These are phyloP conservation scores for Parsonsia alboflavescens DNA, from an alignment of 257 asterid genomes.

Conservation along the genomic window DNA sequence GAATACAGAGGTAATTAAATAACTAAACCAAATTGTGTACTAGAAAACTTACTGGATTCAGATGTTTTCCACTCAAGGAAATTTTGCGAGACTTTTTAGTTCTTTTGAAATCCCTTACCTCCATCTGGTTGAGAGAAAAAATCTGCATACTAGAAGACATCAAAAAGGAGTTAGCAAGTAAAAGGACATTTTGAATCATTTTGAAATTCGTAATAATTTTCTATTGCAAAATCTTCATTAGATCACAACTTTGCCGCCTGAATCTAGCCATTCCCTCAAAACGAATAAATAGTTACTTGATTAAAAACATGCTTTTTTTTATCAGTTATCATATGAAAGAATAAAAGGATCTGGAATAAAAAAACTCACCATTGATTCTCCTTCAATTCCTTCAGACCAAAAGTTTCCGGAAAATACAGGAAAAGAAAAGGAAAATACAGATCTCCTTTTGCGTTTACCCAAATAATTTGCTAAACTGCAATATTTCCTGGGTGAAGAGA, in stretches of 20 bases:
- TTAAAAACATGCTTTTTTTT: neutral
- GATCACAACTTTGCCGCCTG: neutral
- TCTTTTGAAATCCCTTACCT: neutral
- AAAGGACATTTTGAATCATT: neutral
- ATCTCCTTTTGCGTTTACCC: neutral
- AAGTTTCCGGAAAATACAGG: neutral
- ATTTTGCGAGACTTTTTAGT: neutral
- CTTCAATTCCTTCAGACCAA: neutral
- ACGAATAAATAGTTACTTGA: neutral
- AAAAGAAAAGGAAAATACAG: neutral
- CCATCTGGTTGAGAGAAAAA: conserved; percentile 5
- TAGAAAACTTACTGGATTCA: neutral
- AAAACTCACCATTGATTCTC: neutral
- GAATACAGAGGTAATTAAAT: neutral
- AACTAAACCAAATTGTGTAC: neutral
- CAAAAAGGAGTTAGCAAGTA: neutral
- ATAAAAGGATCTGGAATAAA: neutral
- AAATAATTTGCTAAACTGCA: neutral
- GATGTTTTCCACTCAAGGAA: neutral
- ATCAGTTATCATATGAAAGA: neutral
- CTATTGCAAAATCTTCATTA: neutral
- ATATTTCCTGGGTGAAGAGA: neutral
- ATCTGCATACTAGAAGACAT: neutral
- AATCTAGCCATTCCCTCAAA: neutral
- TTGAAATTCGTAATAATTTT: neutral